Base-by-base conservation (phyloP, 192 early-diverging fungal species). In the Coemansia biformis region DNA sequence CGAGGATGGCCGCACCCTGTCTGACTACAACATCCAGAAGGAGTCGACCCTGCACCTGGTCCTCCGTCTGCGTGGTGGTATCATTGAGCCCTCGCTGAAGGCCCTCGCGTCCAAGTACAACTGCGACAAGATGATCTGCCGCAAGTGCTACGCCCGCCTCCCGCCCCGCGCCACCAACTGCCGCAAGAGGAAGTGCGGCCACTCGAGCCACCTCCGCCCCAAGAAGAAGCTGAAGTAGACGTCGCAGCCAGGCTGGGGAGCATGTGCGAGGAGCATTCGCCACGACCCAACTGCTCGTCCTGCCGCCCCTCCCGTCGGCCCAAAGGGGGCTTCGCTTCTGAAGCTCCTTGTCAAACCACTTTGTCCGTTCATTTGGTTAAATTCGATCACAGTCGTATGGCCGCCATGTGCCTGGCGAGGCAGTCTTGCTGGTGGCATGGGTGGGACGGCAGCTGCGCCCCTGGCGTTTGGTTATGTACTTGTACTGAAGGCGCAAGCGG, bases 11-110 rank as follows among this genome's bases (percentile, higher is more conserved):
- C 89, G 93, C 66, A 87, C 86, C 38, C 85, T 99, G 19, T 87
- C 91, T 51, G 96, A 98, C 85, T 98, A 99, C 86, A 99, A 98
- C 90, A 99, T 99, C 79, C 93, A 96, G 84, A 99, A 99, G 90
- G 87, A 96, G 78, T 97, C 93, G 34, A 97, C 94, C 64, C 83
- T 96, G 37, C 92, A 95, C 84, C 77, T 98, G 50, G 93, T 93
- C 26, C 86, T 96, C 59, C 88, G 93, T 78, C 87, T 96, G 52
- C 91, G 92, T 81, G 93, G 93, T 86, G 83, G 84, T 79, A 84
- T 96, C 71, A 99, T 97, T 75, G 93, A 99, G 82, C 96, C 96
- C 38, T 97, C 96, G 43, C 82, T 99, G 57, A 94, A 91, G 85
- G 92, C 87, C 46, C 82, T 99, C 55, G 96, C 96, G 61, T 92